Evolutionary conservation across 768 basidiomycete genomes (phyloP).

Genomic region (Boletellus ananas): DNA sequence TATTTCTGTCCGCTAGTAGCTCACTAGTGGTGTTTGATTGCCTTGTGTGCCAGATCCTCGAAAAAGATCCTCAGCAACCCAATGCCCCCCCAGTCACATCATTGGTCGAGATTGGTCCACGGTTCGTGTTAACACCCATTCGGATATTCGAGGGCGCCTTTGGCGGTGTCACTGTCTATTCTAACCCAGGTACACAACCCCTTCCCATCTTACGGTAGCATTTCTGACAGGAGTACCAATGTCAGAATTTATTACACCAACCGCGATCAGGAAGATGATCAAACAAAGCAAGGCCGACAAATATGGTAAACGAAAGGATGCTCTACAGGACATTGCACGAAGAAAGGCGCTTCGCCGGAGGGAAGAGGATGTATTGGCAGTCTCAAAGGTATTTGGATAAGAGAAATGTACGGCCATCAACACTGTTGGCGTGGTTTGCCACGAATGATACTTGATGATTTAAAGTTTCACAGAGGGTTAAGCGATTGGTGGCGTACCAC

Average conservation of each 20-base stretch:
- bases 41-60: conserved; percentile 65
- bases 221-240: not conserved
- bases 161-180: conserved; percentile 89
- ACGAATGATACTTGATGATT: not conserved
- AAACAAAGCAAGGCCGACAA: conserved; percentile 74
- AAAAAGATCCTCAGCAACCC: conserved; percentile 89
- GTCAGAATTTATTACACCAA: conserved; percentile 88
- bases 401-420: conserved; percentile 1
- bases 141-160: conserved; percentile 98
- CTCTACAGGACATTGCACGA: conserved; percentile 58
- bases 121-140: conserved; percentile 96
- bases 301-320: conserved; percentile 80
- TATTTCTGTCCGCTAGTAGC: conserved; percentile 15
- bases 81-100: conserved; percentile 81
- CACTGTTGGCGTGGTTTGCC: not conserved
- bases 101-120: conserved; percentile 95
- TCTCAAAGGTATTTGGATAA: conserved; percentile 88
- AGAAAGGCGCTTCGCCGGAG: conserved; percentile 63
- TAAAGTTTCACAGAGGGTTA: not conserved
- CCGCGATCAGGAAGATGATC: conserved; percentile 66
- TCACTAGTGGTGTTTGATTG: not conserved
- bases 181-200: conserved; percentile 75
- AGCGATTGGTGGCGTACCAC: not conserved
- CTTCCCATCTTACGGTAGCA: not conserved
- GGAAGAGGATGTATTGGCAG: conserved; percentile 76